Evolutionary conservation across 306 rosid species (phyloP).

Genomic region (Rosa multiflora): DNA sequence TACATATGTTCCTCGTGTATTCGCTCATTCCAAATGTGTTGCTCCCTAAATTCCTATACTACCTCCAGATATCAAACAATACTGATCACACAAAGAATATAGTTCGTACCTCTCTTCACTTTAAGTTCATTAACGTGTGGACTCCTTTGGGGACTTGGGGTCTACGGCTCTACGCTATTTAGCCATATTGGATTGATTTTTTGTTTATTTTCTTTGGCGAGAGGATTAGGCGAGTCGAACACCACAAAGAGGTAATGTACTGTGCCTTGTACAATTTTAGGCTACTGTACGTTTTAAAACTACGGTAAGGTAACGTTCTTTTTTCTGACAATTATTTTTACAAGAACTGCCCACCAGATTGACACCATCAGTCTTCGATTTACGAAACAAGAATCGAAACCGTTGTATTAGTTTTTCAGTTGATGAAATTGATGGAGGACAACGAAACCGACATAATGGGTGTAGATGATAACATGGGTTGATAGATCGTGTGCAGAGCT

Average conservation of each 20-base stretch:
- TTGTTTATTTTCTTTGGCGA: neutral
- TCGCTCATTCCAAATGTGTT: neutral
- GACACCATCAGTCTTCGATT: no score
- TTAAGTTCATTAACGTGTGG: neutral
- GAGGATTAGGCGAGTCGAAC: neutral
- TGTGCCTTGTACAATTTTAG: no score
- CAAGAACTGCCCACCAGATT: no score
- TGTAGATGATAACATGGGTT: no score
- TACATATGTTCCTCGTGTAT: neutral
- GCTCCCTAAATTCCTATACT: conserved; percentile 1
- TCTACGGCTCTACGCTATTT: neutral
- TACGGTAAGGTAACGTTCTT: no score
- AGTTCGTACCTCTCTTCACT: neutral
- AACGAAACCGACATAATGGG: no score
- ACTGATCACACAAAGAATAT: neutral
- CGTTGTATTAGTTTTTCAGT: no score
- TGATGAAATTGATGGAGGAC: no score
- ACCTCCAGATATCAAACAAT: conserved; percentile 5
- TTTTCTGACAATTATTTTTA: no score
- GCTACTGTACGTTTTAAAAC: no score
- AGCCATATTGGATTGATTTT: neutral
- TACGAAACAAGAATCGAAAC: no score
- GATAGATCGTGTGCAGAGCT: no score
- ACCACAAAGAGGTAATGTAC: neutral
- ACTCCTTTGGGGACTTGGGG: neutral